Base-by-base conservation (phyloP, 148 eudicot genomes). In the Fagopyrum tataricum region DNA sequence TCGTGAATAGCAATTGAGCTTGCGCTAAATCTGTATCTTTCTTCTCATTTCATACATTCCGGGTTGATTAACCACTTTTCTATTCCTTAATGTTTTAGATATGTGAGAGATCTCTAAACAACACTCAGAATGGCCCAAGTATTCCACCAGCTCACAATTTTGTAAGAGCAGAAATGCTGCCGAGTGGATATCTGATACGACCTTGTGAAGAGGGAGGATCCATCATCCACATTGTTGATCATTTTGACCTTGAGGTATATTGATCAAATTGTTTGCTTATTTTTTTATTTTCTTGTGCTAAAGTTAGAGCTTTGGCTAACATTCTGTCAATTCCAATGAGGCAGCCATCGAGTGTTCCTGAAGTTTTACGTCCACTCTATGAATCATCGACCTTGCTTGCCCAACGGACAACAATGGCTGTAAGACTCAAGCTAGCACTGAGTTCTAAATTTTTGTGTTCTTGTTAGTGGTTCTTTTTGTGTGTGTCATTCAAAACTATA, bases 331-430 rank as follows among this genome's bases (percentile, higher is more conserved):
- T 17, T 6, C 51, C 51, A 11, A 47, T 47, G 51, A 47, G 51
- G 10, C 76, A 93, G 98, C 89, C 98, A 47, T 85, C 89, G 93
- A 93, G 90, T 66, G 98, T 93, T 26, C 98, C 98, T 69, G 98
- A 93, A 83, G 98, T 93, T 48, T 73, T 93, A 67, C 93, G 96
- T 44, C 93, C 96, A 21, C 81, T 90, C 20, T 93, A 93, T 21
- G 93, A 93, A 81, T 93, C 98, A 73, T 93, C 98, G 49, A 86
- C 91, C 52, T 78, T 90, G 73, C 90, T 93, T 76, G 76, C 98
- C 78, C 98, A 93, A 72, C 87, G 91, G 78, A 85, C 90, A 67
- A 93, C 98, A 31, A 77, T 93, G 84, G 98, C 96, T 46, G 98
- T 93, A 85, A 71, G 82, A n/a, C 20, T 7, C 13, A 11, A 47